Conservation (phyloP, 352 stramenopile species). For the Globisporangium camurandrum region DNA sequence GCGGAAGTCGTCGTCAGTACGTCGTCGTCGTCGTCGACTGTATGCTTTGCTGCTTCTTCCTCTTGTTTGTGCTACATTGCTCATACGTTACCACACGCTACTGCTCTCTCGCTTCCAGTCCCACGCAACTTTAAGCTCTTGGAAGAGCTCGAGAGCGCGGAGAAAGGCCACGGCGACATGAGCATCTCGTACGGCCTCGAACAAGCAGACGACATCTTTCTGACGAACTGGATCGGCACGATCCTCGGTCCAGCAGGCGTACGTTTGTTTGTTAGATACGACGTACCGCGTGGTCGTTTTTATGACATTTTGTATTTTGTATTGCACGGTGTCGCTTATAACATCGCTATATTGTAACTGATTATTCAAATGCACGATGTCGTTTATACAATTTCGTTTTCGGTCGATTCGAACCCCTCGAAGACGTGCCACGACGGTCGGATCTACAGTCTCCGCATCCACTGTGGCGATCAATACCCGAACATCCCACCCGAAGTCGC, state of each 20-base stretch:
- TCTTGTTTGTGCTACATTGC: neutral
- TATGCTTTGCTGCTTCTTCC: neutral
- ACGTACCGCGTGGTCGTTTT: too few relatives aligned
- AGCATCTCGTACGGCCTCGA: constrained; percentile 94
- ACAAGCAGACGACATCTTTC: constrained; percentile 96
- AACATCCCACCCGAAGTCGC: constrained; percentile 88
- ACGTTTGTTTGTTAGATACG: constrained; percentile 34
- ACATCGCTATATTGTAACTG: neutral
- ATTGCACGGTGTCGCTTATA: neutral
- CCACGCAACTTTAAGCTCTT: constrained; percentile 93
- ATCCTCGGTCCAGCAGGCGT: constrained; percentile 95
- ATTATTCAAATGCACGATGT: too few relatives aligned
- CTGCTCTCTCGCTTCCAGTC: constrained; percentile 25
- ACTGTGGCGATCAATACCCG: constrained; percentile 94
- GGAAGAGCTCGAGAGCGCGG: constrained; percentile 88
- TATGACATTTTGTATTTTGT: too few relatives aligned
- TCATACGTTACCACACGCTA: neutral
- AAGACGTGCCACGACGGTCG: constrained; percentile 94
- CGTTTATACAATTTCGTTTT: too few relatives aligned
- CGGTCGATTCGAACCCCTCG: too few relatives aligned
- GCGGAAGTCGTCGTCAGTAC: constrained; percentile 75
- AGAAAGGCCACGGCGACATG: constrained; percentile 92
- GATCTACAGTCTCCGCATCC: constrained; percentile 94
- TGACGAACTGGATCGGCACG: constrained; percentile 97
- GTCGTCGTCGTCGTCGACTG: neutral